Evolutionary conservation across 306 rosid genomes (phyloP), one percentile per base, ranked within the genome.

Genomic region (Abrus pulchellus): DNA sequence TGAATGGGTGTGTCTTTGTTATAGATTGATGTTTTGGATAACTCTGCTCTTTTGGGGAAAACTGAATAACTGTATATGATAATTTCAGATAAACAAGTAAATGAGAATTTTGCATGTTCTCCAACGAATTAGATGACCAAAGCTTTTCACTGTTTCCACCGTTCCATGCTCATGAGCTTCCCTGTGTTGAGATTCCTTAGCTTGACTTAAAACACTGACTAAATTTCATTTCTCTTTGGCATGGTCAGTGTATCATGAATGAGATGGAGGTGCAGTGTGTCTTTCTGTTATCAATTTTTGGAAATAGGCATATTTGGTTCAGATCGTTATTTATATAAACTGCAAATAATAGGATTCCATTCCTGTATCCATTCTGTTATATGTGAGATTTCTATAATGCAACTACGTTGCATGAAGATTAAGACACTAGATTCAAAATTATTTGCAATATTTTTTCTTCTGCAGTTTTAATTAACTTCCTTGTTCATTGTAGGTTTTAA

Each of bases 401-500:
- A 66, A 57, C 67, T 54, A 38, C 38, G 68, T 74, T 54, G 1
- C 54, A 54, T 40, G 47, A 75, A 55, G 72, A 73, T 85, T 33
- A 55, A 67, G 52, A 30, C 61, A 30, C 78, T 40, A 10, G 9
- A 61, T 45, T 75, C 9, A 3, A 77, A 76, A 30, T n/a, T 44
- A 28, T 74, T 66, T 44, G 47, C 12, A 14, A 63, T 38, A 14
- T 7, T 41, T 56, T 73, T 13, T 68, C 63, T 44, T 47, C 71
- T 74, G 75, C 56, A 74, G 48, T 50, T 74, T 32, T 20, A 54
- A 68, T 49, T 74, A 57, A 68, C 50, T 78, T 80, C 68, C 68
- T 60, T 84, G 28, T 33, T 75, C 38, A 3, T 68, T 20, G 14
- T 56, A 95, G 98, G 96, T 94, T 83, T 85, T 95, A 76, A 88